Percentiles rank a stretch among this genome's conserved stretches.
These are phyloP conservation scores for Elongisporangium undulatum DNA, from an alignment of 352 stramenopile genomes.

Conservation along the genomic window DNA sequence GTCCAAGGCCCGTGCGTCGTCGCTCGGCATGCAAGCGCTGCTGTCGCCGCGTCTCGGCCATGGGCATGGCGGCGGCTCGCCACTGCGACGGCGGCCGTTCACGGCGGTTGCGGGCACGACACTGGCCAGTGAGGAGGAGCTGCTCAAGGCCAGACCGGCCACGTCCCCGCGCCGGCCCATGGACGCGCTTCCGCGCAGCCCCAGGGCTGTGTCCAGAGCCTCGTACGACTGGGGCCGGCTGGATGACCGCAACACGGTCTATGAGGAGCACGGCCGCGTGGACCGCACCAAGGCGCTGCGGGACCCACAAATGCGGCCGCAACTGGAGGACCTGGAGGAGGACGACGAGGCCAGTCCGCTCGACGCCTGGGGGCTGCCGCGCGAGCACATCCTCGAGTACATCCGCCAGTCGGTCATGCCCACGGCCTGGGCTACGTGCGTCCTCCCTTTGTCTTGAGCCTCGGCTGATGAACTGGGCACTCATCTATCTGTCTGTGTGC, in stretches of 20 bases:
- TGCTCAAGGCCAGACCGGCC: neutral
- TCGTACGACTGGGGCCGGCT: neutral
- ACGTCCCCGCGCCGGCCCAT: neutral
- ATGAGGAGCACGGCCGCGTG: slow-evolving; percentile 29
- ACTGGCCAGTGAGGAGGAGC: neutral
- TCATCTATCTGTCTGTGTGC: neutral
- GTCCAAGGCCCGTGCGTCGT: slow-evolving; percentile 1
- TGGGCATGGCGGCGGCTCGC: neutral
- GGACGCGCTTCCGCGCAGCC: neutral
- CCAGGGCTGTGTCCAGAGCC: neutral
- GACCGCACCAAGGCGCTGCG: slow-evolving; percentile 53
- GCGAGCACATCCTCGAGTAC: slow-evolving; percentile 72
- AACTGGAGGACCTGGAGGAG: neutral
- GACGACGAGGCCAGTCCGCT: slow-evolving; percentile 24
- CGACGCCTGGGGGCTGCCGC: slow-evolving; percentile 55
- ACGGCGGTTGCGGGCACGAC: neutral
- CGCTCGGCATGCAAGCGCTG: neutral
- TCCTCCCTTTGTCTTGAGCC: neutral
- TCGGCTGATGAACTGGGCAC: neutral
- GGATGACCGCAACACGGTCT: neutral
- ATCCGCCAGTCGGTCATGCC: slow-evolving; percentile 74
- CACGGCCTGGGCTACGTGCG: slow-evolving; percentile 53
- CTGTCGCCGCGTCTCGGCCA: neutral
- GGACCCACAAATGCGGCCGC: slow-evolving; percentile 12
- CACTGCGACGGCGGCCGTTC: slow-evolving; percentile 11